A percentile compares a stretch with the other conserved stretches of the same genome.
phyloP scores from a whole-genome alignment of 2,329 filamentous ascomycete genomes.

The Ambrosiella xylebori region DNA sequence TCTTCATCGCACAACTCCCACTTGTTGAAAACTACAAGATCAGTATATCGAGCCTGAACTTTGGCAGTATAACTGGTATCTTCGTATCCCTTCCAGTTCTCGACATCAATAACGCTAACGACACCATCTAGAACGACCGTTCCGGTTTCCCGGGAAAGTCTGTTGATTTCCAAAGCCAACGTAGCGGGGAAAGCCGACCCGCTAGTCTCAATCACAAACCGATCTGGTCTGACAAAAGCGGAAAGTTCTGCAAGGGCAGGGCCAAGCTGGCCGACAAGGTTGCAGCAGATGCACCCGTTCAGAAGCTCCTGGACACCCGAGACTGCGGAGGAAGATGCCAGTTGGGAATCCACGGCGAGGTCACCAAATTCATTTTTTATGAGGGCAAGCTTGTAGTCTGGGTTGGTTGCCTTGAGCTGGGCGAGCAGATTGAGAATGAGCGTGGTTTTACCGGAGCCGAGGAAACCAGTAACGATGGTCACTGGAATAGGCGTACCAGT shows the following conservation, averaged over 20 bases:
- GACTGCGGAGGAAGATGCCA: constrained; percentile 67
- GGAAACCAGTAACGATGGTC: constrained; percentile 90
- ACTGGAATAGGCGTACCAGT: constrained; percentile 49
- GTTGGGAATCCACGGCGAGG: constrained; percentile 78
- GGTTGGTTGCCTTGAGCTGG: constrained; percentile 59
- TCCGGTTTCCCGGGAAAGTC: constrained; percentile 51
- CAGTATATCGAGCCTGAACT: constrained; percentile 76
- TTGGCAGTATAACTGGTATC: constrained; percentile 80
- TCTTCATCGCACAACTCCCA: constrained; percentile 65
- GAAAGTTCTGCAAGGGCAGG: constrained; percentile 64
- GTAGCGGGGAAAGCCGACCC: constrained; percentile 81
- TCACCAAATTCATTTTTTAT: constrained; percentile 98
- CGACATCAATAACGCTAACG: constrained; percentile 76
- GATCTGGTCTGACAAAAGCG: constrained; percentile 41
- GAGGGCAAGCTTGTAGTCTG: constrained; percentile 70
- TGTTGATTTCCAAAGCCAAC: constrained; percentile 76
- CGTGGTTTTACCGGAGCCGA: constrained; percentile 92
- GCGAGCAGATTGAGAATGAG: constrained; percentile 86
- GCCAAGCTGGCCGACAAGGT: constrained; percentile 79
- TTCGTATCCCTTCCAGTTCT: constrained; percentile 89
- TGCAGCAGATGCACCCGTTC: constrained; percentile 97
- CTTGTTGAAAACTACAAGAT: constrained; percentile 84
- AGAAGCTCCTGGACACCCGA: constrained; percentile 83
- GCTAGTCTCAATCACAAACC: constrained; percentile 86
- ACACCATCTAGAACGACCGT: constrained; percentile 70